Evolutionary conservation across 164 flowering plant species (phyloP), one percentile per base, ranked within the genome.

Genomic region (Aristolochia contorta): DNA sequence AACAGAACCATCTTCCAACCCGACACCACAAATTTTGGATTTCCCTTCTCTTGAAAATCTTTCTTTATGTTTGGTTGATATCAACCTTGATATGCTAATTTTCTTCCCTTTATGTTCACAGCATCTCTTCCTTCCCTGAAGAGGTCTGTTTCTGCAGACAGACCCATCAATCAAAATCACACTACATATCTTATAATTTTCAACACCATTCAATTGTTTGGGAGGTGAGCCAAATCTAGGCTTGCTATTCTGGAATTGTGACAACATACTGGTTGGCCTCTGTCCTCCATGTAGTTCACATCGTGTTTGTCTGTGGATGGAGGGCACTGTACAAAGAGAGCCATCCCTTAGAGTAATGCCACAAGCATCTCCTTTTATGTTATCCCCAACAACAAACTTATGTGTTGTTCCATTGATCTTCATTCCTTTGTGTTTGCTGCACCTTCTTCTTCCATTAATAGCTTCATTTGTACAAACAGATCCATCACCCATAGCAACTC

Each of bases 61-160:
- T 49, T 13, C 22, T 6, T 30, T 30, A 41, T 12, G 20, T 47
- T 1, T 60, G 15, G 19, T 14, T 27, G 25, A 22, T 54, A 19
- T 41, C 1, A 62, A 32, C 19, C 47, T 14, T 24, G 48, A 21
- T 3, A 53, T 54, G 51, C 43, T 62, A 32, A 69, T 59, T 57
- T 63, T 66, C 77, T 16, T 67, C 12, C 82, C 86, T 64, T 80
- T 82, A 46, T 82, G 86, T 65, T 68, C 63, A 47, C 54, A 45
- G n/a, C 91, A 85, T 56, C 89, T 74, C 57, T 82, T 79, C 59
- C 79, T 79, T 30, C 86, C 80, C 47, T 61, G n/a, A 58, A 80
- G 64, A 45, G 86, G 80, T 14, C 46, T 67, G 19, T 33, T 69
- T 51, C 43, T 75, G 58, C 90, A 84, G 23, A 73, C 20, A 13